These are phyloP conservation scores for Gossypium gossypioides DNA, from an alignment of 441 rosid species.

Conservation along the genomic window DNA sequence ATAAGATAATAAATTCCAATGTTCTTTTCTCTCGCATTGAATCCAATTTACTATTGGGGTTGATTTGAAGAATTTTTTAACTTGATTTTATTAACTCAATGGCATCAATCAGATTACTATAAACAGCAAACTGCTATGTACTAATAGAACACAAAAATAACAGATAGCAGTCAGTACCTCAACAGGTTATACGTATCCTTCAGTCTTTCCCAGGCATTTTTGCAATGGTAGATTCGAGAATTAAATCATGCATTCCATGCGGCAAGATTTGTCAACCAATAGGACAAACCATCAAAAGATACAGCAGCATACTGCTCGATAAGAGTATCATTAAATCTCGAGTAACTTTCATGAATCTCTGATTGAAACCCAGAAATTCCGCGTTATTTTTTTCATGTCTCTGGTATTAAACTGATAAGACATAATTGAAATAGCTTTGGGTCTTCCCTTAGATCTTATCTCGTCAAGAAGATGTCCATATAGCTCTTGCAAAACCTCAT, in stretches of 20 bases:
- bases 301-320: slow-evolving; percentile 77
- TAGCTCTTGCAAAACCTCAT: slow-evolving; percentile 60
- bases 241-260: slow-evolving; percentile 62
- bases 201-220: slow-evolving; percentile 50
- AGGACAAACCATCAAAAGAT: slow-evolving; percentile 65
- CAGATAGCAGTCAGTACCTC: slow-evolving; percentile 44
- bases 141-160: neutral
- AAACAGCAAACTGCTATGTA: neutral
- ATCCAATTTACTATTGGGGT: neutral
- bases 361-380: slow-evolving; percentile 57
- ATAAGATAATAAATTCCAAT: neutral
- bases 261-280: slow-evolving; percentile 71
- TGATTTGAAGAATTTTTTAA: too few relatives aligned
- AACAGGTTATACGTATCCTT: slow-evolving; percentile 72
- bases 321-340: slow-evolving; percentile 61
- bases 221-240: slow-evolving; percentile 63
- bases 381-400: slow-evolving; percentile 12
- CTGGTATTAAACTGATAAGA: slow-evolving; percentile 9
- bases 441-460: slow-evolving; percentile 21
- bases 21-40: neutral
- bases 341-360: slow-evolving; percentile 65
- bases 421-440: slow-evolving; percentile 9
- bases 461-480: slow-evolving; percentile 57
- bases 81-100: neutral
- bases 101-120: neutral